A percentile compares a stretch with the other conserved stretches of the same genome.
phyloP scores from a whole-genome alignment of 148 eudicot genomes.

The Oxyria digyna region DNA sequence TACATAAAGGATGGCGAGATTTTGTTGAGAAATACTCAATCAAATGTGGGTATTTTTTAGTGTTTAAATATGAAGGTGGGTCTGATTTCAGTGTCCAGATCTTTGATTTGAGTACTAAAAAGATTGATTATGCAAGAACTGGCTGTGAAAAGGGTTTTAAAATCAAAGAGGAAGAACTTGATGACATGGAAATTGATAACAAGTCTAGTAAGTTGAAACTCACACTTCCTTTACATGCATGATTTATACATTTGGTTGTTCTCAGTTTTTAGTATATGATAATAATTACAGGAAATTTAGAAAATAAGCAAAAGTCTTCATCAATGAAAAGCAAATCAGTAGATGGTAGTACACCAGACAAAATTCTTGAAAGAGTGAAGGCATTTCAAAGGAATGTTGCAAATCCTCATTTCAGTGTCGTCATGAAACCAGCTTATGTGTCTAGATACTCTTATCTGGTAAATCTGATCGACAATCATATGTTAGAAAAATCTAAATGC shows the following conservation, averaged over 20 bases:
- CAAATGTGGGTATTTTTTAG: slow-evolving; percentile 1
- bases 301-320: not conserved
- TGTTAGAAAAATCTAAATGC: too few species aligned
- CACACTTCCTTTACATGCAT: not conserved
- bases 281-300: not conserved
- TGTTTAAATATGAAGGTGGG: not conserved
- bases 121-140: not conserved
- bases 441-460: not conserved
- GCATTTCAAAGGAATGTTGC: not conserved
- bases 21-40: not conserved
- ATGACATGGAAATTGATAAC: not conserved
- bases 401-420: not conserved
- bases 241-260: not conserved
- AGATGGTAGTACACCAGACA: not conserved
- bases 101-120: not conserved
- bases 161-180: not conserved
- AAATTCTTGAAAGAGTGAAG: not conserved
- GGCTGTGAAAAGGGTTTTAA: not conserved
- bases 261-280: not conserved
- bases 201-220: not conserved
- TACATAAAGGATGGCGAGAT: not conserved
- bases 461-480: not conserved
- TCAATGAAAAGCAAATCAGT: not conserved
- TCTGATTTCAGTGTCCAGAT: not conserved
- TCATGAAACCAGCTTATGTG: not conserved